These are phyloP conservation scores for Noccaea bulbosa DNA, from an alignment of 345 rosid genomes.

Conservation along the genomic window DNA sequence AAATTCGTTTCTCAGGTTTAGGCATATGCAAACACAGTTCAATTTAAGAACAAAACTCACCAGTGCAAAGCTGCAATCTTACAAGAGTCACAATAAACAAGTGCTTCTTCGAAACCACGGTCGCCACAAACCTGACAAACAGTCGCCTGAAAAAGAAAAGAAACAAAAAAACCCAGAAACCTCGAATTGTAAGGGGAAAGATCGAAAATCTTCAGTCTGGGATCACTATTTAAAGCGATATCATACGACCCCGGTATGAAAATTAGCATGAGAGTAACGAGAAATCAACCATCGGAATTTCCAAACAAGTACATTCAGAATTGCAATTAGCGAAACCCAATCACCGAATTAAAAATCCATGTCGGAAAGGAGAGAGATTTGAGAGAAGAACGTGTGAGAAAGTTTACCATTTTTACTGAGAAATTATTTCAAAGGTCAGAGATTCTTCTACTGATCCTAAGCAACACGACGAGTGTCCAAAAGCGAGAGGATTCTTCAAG, in stretches of 20 bases:
- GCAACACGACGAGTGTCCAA: background rate
- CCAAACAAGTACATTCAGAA: background rate
- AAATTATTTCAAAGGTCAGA: background rate
- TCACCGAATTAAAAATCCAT: background rate
- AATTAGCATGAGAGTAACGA: too few relatives aligned
- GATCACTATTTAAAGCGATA: background rate
- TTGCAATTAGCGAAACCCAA: background rate
- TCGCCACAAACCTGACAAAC: constrained; percentile 63
- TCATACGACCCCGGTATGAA: background rate
- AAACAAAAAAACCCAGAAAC: too few relatives aligned
- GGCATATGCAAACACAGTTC: background rate
- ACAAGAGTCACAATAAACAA: constrained; percentile 54
- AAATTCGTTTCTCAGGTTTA: background rate
- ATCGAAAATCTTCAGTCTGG: background rate
- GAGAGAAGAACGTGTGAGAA: background rate
- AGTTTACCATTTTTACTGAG: constrained; percentile 2
- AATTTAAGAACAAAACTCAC: constrained; percentile 33
- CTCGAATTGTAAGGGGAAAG: background rate
- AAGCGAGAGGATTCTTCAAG: background rate
- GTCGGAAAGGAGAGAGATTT: background rate
- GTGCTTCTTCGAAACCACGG: constrained; percentile 51
- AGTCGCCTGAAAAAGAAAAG: constrained; percentile 40
- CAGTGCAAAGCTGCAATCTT: constrained; percentile 50
- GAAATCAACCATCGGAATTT: background rate
- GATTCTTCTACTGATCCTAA: background rate